Conservation (phyloP, 2,329 filamentous ascomycete species). For the Colletotrichum plurivorum region DNA sequence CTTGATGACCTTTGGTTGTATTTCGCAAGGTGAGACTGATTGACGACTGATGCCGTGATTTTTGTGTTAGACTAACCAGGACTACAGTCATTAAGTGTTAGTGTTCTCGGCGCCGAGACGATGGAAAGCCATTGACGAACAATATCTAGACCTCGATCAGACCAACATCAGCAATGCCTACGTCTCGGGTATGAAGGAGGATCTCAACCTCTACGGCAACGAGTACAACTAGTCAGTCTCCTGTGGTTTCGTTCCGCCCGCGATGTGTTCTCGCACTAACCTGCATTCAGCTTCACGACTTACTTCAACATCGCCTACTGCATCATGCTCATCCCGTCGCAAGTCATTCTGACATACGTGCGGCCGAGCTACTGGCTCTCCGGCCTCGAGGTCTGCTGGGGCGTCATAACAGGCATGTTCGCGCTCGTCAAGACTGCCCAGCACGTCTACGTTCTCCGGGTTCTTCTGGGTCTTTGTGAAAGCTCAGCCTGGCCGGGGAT, state of each 20-base stretch:
- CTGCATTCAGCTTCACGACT: slow-evolving; percentile 38
- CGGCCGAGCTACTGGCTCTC: slow-evolving; percentile 48
- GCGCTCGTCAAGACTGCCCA: slow-evolving; percentile 43
- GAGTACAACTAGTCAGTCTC: slow-evolving; percentile 47
- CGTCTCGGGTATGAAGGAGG: slow-evolving; percentile 63
- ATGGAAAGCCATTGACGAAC: slow-evolving; percentile 36
- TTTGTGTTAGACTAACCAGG: slow-evolving; percentile 9
- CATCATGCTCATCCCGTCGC: slow-evolving; percentile 47
- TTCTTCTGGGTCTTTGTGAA: slow-evolving; percentile 59
- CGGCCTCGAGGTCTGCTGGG: slow-evolving; percentile 46
- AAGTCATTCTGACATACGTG: slow-evolving; percentile 47
- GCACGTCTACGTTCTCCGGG: slow-evolving; percentile 58
- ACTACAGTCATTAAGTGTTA: slow-evolving; percentile 41
- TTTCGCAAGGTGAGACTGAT: slow-evolving; percentile 38
- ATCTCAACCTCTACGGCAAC: slow-evolving; percentile 61
- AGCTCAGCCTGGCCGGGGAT: slow-evolving; percentile 48
- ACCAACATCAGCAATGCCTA: slow-evolving; percentile 60
- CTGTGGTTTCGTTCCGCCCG: not conserved
- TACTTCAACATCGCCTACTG: slow-evolving; percentile 45
- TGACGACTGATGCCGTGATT: not conserved
- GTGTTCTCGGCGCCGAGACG: not conserved
- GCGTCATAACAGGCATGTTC: slow-evolving; percentile 36
- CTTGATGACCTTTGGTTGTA: slow-evolving; percentile 42
- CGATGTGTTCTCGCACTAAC: not conserved
- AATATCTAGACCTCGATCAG: slow-evolving; percentile 49